Evolutionary conservation across 345 rosid species (phyloP), one percentile per base, ranked within the genome.

Genomic region (Arabidopsis thaliana): DNA sequence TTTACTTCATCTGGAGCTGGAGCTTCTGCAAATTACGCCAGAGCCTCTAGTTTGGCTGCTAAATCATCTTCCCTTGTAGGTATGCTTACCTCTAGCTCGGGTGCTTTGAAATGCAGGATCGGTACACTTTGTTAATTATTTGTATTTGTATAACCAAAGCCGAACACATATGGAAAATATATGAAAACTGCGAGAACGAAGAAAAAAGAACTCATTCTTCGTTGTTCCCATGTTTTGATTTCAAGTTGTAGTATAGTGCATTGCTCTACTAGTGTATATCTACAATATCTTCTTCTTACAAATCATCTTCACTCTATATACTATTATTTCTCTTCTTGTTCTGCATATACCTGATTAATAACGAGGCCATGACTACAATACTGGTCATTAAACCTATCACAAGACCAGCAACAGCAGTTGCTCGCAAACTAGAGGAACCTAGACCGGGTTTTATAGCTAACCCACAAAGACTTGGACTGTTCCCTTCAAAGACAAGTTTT

Each of bases 1-100:
- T 86, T 86, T 70, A 82, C 78, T 53, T 59, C 82, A 56, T 84
- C 88, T 16, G 90, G 90, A 67, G 69, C 71, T 23, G 88, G 59
- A 50, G 60, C 83, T 34, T 74, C 81, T 5, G 52, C 83, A 55
- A 82, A 74, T 70, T 86, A 83, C 40, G 90, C 85, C 20, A 84
- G 84, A 79, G 90, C 90, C 11, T 86, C 88, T 3, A 86, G 90
- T 80, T 83, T 86, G 59, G 84, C 84, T 28, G 90, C 90, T 61
- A 84, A 83, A 61, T 80, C 90, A 8, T 84, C 88, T 75, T 84
- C 86, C 46, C 58, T 81, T 74, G 87, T 86, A 3, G 85, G 81
- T 48, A 28, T 77, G 45, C 53, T 86, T 59, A 86, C 90, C 25
- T 78, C 83, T n/a, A 74, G 55, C 33, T 81, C 88, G 2, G 90